These are phyloP conservation scores for Aspergillus heteromorphus DNA, from an alignment of 495 filamentous ascomycete genomes.

Conservation along the genomic window DNA sequence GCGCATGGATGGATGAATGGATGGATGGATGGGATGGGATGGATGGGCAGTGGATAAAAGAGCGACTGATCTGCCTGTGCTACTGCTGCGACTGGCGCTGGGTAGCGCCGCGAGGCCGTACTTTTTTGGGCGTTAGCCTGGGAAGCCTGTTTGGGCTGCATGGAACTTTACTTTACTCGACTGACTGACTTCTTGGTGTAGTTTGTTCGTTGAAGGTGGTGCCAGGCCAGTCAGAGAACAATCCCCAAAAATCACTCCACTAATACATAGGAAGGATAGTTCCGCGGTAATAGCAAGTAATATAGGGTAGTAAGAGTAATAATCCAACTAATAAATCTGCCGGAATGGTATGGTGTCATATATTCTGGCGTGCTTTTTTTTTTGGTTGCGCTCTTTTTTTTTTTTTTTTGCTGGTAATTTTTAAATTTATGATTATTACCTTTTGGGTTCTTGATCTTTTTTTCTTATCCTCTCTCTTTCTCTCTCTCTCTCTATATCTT, in stretches of 20 bases:
- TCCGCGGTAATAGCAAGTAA: no score
- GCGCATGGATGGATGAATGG: no score
- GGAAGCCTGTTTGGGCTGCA: conserved; percentile 13
- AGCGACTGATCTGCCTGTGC: conserved; percentile 40
- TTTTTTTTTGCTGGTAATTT: conserved; percentile 1
- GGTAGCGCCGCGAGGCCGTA: conserved; percentile 30
- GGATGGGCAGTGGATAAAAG: conserved; percentile 39
- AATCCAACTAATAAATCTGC: conserved; percentile 12
- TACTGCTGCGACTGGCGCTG: no score
- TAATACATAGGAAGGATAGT: no score
- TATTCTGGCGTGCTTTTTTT: conserved; percentile 3
- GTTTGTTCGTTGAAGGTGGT: conserved; percentile 3
- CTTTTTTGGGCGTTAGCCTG: conserved; percentile 21
- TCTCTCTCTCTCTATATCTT: no score
- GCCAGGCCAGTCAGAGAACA: conserved; percentile 4
- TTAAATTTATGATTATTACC: no score
- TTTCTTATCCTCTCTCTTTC: no score
- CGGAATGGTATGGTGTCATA: conserved; percentile 12
- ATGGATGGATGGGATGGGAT: no score
- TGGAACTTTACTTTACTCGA: conserved; percentile 2
- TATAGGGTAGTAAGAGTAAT: conserved; percentile 12
- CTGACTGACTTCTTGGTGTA: no score
- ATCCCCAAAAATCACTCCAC: no score
- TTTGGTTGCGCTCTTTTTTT: not conserved
- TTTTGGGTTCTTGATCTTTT: not conserved